A percentile compares a stretch with the other conserved stretches of the same genome.
phyloP scores from a whole-genome alignment of 2,329 filamentous ascomycete genomes.

The Penicillium fuscoglaucum region DNA sequence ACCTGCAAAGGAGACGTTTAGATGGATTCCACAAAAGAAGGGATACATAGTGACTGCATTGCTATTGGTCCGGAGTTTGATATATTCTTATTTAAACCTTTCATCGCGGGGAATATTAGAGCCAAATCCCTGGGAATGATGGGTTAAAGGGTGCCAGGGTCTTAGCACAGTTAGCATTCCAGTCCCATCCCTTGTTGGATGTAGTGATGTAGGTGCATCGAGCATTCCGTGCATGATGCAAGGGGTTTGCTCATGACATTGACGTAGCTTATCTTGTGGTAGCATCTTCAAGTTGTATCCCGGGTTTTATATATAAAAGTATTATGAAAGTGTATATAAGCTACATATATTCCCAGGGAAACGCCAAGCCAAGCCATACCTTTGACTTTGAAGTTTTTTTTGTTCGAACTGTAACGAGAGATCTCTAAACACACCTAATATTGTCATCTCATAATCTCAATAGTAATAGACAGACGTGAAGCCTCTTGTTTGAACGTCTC shows the following conservation, averaged over 20 bases:
- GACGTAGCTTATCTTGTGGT: neutral
- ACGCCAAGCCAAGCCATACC: neutral
- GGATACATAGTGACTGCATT: neutral
- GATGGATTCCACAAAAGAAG: constrained; percentile 6
- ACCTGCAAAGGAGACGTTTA: neutral
- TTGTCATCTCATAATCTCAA: neutral
- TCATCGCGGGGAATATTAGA: neutral
- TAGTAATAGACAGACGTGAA: neutral
- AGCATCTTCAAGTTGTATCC: neutral
- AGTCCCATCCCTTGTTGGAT: constrained; percentile 4
- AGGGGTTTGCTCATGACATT: neutral
- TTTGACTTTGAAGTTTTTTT: neutral
- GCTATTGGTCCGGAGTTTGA: neutral
- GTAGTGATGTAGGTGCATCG: neutral
- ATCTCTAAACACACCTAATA: too few relatives aligned
- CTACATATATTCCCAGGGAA: neutral
- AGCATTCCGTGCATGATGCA: constrained; percentile 6
- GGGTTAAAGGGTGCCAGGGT: neutral
- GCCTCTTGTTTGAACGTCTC: neutral
- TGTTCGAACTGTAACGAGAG: neutral
- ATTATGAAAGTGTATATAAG: neutral
- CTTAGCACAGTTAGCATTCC: neutral
- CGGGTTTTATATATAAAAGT: neutral
- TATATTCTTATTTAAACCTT: neutral
- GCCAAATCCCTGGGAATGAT: constrained; percentile 7